phyloP scores from a whole-genome alignment of 2,329 filamentous ascomycete genomes.

The Cladosporium sp. region DNA sequence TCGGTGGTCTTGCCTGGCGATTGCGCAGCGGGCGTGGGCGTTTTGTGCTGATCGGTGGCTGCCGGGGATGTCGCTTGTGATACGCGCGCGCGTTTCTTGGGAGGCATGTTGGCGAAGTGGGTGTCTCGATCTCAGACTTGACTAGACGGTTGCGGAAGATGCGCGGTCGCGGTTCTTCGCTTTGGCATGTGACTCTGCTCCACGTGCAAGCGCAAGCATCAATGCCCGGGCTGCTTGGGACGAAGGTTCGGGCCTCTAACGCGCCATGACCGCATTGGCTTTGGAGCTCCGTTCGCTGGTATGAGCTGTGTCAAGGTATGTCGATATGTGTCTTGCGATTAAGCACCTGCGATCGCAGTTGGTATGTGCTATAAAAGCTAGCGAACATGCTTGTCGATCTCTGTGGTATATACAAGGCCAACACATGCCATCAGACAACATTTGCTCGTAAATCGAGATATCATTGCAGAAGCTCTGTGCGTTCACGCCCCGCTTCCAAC shows the following conservation, averaged over 20 bases:
- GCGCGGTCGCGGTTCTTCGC: neutral
- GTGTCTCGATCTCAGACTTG: neutral
- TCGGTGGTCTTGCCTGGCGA: slow-evolving; percentile 45
- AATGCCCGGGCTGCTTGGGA: neutral
- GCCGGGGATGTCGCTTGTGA: slow-evolving; percentile 57
- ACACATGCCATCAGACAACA: neutral
- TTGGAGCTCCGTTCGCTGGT: neutral
- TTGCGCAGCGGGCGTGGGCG: slow-evolving; percentile 37
- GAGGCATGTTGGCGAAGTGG: slow-evolving; percentile 60
- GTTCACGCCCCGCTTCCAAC: slow-evolving; percentile 15
- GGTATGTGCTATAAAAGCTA: neutral
- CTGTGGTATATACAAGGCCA: neutral
- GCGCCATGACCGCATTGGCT: slow-evolving; percentile 17
- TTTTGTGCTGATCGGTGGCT: slow-evolving; percentile 47
- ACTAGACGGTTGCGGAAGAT: neutral
- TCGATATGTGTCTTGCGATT: neutral
- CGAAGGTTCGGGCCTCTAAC: slow-evolving; percentile 19
- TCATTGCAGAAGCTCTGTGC: slow-evolving; percentile 7
- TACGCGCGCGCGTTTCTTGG: slow-evolving; percentile 66
- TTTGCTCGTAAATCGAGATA: neutral
- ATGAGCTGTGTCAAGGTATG: neutral
- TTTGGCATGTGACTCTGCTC: slow-evolving; percentile 20
- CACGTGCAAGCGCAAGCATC: slow-evolving; percentile 1
- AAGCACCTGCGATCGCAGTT: neutral
- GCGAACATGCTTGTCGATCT: neutral